phyloP scores from a whole-genome alignment of 768 basidiomycete genomes.

The Russula sp. region DNA sequence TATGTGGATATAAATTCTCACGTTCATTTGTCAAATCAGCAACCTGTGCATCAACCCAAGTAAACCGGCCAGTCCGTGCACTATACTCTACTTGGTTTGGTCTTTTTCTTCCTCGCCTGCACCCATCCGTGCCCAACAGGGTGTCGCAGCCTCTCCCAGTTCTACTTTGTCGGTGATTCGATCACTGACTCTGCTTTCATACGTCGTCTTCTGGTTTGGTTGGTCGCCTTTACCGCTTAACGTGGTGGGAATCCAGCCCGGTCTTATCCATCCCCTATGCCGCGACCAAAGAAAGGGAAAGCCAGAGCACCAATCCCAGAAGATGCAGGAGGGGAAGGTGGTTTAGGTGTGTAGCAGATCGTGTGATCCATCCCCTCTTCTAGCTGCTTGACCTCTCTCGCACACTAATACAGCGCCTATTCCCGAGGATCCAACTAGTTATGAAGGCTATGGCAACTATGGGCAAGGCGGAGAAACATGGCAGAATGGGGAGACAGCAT shows the following conservation, averaged over 20 bases:
- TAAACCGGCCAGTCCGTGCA: not conserved
- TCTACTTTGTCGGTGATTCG: not conserved
- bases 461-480: not conserved
- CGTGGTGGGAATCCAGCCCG: not conserved
- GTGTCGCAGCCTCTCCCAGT: not conserved
- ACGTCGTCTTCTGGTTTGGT: not conserved
- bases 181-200: not conserved
- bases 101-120: not conserved
- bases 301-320: slow-evolving; percentile 9
- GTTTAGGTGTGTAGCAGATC: slow-evolving; percentile 15
- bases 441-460: slow-evolving; percentile 1
- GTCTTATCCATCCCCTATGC: slow-evolving; percentile 1
- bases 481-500: not conserved
- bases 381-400: slow-evolving; percentile 3
- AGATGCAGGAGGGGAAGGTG: slow-evolving; percentile 8
- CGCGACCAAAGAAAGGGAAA: slow-evolving; percentile 19
- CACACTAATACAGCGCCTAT: slow-evolving; percentile 9
- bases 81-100: slow-evolving; percentile 8
- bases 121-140: not conserved
- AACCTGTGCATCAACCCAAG: not conserved
- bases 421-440: slow-evolving; percentile 9
- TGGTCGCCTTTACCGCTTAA: not conserved
- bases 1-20: slow-evolving; percentile 12
- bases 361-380: slow-evolving; percentile 2
- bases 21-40: slow-evolving; percentile 1